Base-by-base conservation (phyloP, 2,329 filamentous ascomycete genomes). In the Aspergillus pseudoglaucus region DNA sequence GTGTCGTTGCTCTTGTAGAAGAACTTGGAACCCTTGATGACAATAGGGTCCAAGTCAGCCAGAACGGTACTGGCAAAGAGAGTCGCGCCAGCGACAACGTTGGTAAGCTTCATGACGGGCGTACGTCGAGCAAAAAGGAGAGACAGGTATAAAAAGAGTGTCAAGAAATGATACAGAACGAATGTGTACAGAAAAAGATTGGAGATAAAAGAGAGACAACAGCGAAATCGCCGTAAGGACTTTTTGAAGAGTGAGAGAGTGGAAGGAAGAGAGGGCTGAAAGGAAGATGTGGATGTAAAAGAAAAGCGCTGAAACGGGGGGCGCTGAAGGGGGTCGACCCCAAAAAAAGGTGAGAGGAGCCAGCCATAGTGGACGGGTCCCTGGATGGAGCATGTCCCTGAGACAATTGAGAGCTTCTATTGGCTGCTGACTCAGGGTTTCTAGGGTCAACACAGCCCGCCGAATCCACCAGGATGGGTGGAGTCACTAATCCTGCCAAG, bases 1-100 rank as follows among this genome's bases (percentile, higher is more conserved):
- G 81, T 84, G 62, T 83, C 83, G 68, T 84, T 85, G 66, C 83
- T 85, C 69, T 87, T 78, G 77, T 86, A 90, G 78, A 91, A 95
- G 78, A 95, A 90, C 71, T 91, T 89, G 62, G 80, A 80, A 56
- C 87, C 84, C 79, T 89, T 89, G 77, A 77, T 76, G 47, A 77
- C 66, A 50, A 79, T 77, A 7, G 75, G 69, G 52, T 75, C 79
- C 42, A 84, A 69, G 52, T 78, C 77, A 46, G 80, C 78, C 40
- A 69, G 60, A 51, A 67, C 69, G 56, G 57, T 63, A 52, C 70
- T 68, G 42, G 73, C 67, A 46, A 79, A 71, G 47, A 81, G 67
- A 52, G 73, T 73, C 49, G 76, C 72, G 52, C 72, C 68, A 56
- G 73, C 75, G 52, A 75, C 57, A 47, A 68, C 49, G 48, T 60